Conservation (phyloP, 1,284 basidiomycete species). For the Ustilago cynodontis region DNA sequence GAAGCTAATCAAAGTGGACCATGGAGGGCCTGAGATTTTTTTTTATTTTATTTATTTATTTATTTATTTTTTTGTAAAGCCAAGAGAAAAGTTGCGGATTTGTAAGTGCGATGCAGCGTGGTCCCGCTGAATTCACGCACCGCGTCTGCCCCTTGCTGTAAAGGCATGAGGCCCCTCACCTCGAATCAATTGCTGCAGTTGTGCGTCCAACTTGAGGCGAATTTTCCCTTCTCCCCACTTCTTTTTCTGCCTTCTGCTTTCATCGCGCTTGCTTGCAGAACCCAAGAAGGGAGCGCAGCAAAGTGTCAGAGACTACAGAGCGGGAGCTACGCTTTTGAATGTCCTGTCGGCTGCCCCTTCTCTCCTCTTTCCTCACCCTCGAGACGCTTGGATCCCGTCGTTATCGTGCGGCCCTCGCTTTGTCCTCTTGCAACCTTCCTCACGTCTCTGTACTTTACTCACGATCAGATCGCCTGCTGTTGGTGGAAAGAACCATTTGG, state of each 20-base stretch:
- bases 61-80: background rate
- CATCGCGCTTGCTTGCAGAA: background rate
- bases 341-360: background rate
- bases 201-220: too few species aligned
- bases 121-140: conserved; percentile 14
- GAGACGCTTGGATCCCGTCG: background rate
- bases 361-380: background rate
- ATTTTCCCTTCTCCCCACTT: conserved; percentile 11
- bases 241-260: background rate
- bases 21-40: too few species aligned
- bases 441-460: background rate
- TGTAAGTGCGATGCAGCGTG: background rate
- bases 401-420: conserved; percentile 2
- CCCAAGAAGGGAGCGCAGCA: background rate
- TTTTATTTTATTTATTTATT: too few species aligned
- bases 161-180: background rate
- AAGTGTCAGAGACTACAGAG: background rate
- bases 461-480: conserved; percentile 4
- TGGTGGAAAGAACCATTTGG: background rate
- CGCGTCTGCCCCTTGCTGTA: conserved; percentile 6
- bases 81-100: background rate
- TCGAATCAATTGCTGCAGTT: background rate
- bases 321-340: background rate
- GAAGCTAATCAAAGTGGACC: conserved; percentile 1
- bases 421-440: background rate